Conservation (phyloP, 164 flowering plant genomes). For the Magnolia sinica region DNA sequence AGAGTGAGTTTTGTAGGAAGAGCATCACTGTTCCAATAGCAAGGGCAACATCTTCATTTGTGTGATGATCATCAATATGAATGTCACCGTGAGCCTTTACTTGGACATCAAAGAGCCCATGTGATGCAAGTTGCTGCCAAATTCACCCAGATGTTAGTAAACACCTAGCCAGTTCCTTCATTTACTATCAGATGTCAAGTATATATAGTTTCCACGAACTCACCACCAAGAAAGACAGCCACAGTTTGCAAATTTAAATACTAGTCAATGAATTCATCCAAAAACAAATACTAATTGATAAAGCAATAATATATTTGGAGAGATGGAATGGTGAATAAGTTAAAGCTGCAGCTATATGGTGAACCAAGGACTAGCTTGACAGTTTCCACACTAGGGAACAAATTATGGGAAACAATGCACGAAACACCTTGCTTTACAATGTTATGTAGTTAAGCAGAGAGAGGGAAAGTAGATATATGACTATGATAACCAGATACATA, state of each 20-base stretch:
- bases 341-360: too few relatives aligned
- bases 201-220: neutral
- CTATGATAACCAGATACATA: too few relatives aligned
- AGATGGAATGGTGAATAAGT: neutral
- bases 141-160: slow-evolving; percentile 14
- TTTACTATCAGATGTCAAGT: neutral
- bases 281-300: neutral
- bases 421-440: too few relatives aligned
- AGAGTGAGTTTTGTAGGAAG: too few relatives aligned
- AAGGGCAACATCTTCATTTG: slow-evolving; percentile 98
- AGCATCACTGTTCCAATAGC: slow-evolving; percentile 82
- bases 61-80: slow-evolving; percentile 98
- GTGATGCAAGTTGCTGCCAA: slow-evolving; percentile 91
- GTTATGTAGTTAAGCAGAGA: too few relatives aligned
- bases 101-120: slow-evolving; percentile 89
- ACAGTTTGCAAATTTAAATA: neutral
- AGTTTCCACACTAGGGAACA: too few relatives aligned
- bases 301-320: neutral
- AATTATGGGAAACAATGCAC: too few relatives aligned
- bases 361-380: too few relatives aligned
- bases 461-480: too few relatives aligned
- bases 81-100: slow-evolving; percentile 86
- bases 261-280: neutral
- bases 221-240: neutral
- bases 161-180: neutral